Evolutionary conservation across 2,329 filamentous ascomycete genomes (phyloP), one percentile per base, ranked within the genome.

Genomic region (Monosporascus sp.): DNA sequence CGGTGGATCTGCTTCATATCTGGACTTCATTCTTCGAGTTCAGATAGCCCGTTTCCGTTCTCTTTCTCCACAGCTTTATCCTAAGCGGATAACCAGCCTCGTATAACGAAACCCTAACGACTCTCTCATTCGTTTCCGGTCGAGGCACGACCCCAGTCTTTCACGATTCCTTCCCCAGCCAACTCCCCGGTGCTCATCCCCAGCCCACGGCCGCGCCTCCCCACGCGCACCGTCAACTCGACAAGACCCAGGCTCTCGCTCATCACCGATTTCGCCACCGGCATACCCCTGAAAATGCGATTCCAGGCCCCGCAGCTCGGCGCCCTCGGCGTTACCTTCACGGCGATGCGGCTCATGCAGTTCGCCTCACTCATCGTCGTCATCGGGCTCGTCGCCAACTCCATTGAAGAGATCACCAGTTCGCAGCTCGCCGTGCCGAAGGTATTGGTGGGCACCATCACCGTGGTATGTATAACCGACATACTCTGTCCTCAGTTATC

Each of bases 321-420:
- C 63, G 87, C 87, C 68, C 75, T 94, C 60, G 90, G 88, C 69
- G 83, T 87, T 62, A 88, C 87, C 61, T 96, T 95, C 74, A 84
- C 89, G 54, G 75, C 84, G 60, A 81, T 87, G 60, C 86, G 92
- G 48, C 77, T 80, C 54, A 77, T 92, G 60, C 86, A 95, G 68
- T 78, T 83, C 55, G 72, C 88, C 57, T 83, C 82, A 25, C 86
- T 96, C 66, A 77, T 94, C 54, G 77, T 85, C 54, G 84, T 94
- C 60, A 87, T 96, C 59, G 90, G 90, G 46, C 82, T 96, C 69
- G 85, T 85, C 1, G 83, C 87, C 64, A 90, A 92, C 71, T 95
- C 96, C 71, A 86, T 96, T 64, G 79, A 85, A 24, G 80, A 89
- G 62, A 90, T 95, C 67, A 82, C 90, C 45, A 74, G 77, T 44